Evolutionary conservation across 2,329 filamentous ascomycete genomes (phyloP), one percentile per base, ranked within the genome.

Genomic region (Trichoderma pleuroti): DNA sequence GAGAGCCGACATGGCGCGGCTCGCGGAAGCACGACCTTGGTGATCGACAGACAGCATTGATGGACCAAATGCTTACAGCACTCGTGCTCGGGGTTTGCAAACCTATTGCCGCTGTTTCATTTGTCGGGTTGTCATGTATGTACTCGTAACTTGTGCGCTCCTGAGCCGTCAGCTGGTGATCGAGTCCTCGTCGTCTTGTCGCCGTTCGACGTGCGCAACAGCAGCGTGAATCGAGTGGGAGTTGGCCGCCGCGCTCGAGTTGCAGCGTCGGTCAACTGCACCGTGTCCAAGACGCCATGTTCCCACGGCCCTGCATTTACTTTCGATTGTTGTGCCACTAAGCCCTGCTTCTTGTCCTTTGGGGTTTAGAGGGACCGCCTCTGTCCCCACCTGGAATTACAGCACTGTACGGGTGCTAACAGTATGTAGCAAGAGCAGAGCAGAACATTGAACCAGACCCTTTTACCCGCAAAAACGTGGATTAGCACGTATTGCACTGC

Each of bases 1-100:
- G 65, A 60, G 26, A 28, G 39, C 39, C 36, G 52, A 54, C 34
- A 56, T 46, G 65, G 65, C 65, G 66, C 66, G 66, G 65, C 54
- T 32, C 63, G 65, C 34, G 56, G 39, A 60, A 68, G 67, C 59
- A 39, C 39, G 56, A 32, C 28, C 56, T 30, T 34, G 67, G 24
- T 54, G 67, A 69, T 69, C 67, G 36, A 69, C 10, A 34, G 36
- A 69, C 10, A 34, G 28, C 18, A 24, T 52, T 49, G n/a, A 49
- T n/a, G 42, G n/a, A 8, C 42, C 42, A 49, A 14, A 52, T 52
- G 46, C 46, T 52, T 52, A 24, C n/a, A n/a, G n/a, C n/a, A n/a
- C 21, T 52, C 46, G 46, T 8, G 46, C 21, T 52, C 21, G 46
- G 42, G 36, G n/a, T 46, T 5, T 49, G 11, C 21, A 24, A 14